phyloP scores from a whole-genome alignment of 2,329 filamentous ascomycete genomes.

The Biscogniauxia mediterranea region DNA sequence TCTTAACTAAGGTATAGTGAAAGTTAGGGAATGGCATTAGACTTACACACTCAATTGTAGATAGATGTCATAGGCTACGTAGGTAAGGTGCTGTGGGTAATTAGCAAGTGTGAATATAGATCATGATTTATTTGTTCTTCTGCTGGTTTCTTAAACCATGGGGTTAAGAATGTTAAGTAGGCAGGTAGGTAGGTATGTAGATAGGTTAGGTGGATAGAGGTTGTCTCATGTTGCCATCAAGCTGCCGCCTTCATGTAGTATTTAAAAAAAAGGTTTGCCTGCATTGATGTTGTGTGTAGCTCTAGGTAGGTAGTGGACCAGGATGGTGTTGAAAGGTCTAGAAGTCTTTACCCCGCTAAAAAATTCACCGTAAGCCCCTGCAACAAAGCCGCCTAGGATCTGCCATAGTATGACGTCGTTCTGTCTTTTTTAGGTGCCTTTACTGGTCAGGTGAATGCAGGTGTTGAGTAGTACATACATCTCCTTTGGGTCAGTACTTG shows the following conservation, averaged over 20 bases:
- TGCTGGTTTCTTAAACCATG: no score
- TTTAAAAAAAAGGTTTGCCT: background rate
- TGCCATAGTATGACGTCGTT: background rate
- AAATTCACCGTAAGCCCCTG: background rate
- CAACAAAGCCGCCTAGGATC: background rate
- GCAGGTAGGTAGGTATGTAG: no score
- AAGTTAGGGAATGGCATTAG: background rate
- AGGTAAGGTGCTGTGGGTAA: no score
- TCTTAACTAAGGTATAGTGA: background rate
- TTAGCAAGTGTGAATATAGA: no score
- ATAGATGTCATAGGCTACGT: no score
- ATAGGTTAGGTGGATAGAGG: no score
- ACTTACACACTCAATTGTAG: no score
- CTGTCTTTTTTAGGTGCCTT: background rate
- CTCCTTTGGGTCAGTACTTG: background rate
- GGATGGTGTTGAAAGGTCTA: background rate
- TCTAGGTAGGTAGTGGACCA: background rate
- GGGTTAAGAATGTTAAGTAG: no score
- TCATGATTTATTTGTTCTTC: no score
- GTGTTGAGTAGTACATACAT: no score
- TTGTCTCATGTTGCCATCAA: no score
- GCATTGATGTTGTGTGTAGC: background rate
- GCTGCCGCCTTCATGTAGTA: background rate
- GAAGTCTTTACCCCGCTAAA: background rate
- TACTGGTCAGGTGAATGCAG: background rate